Evolutionary conservation across 2,329 filamentous ascomycete species (phyloP).

Genomic region (Byssoonygena ceratinophila): DNA sequence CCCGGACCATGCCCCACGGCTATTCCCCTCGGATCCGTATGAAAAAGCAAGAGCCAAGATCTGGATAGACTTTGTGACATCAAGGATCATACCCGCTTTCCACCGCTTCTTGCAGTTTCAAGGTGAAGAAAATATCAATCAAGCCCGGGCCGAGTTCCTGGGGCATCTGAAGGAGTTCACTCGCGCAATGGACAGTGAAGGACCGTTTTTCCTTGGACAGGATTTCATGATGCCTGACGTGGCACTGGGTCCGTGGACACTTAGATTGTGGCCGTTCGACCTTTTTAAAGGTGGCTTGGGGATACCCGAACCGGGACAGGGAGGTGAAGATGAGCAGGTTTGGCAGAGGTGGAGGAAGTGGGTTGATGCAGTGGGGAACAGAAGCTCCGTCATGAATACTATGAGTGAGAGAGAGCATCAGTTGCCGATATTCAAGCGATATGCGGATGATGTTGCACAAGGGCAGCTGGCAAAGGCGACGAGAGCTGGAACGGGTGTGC

Average conservation of each 20-base stretch:
- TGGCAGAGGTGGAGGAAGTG: constrained; percentile 59
- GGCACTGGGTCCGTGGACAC: constrained; percentile 61
- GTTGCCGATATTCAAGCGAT: constrained; percentile 56
- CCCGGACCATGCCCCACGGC: constrained; percentile 38
- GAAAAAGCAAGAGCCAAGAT: constrained; percentile 54
- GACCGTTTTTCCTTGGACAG: constrained; percentile 58
- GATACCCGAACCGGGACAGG: constrained; percentile 40
- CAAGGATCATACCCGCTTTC: constrained; percentile 57
- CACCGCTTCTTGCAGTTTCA: constrained; percentile 50
- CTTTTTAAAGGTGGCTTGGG: constrained; percentile 56
- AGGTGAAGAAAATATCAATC: constrained; percentile 28
- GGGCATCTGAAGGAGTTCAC: constrained; percentile 50
- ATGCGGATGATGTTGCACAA: constrained; percentile 52
- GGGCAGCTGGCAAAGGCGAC: constrained; percentile 50
- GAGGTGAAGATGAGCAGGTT: constrained; percentile 44
- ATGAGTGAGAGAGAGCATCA: constrained; percentile 59
- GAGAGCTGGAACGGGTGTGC: constrained; percentile 49
- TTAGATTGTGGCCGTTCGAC: constrained; percentile 62
- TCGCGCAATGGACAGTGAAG: constrained; percentile 48
- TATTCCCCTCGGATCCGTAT: constrained; percentile 55
- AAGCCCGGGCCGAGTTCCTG: constrained; percentile 49
- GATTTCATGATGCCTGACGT: constrained; percentile 59
- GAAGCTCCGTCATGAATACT: constrained; percentile 56
- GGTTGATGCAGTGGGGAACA: constrained; percentile 48
- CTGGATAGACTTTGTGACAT: constrained; percentile 64